Percentiles rank a stretch among this genome's conserved stretches.
Conservation (phyloP, 2,329 filamentous ascomycete genomes). For the Graphilbum sp. region DNA sequence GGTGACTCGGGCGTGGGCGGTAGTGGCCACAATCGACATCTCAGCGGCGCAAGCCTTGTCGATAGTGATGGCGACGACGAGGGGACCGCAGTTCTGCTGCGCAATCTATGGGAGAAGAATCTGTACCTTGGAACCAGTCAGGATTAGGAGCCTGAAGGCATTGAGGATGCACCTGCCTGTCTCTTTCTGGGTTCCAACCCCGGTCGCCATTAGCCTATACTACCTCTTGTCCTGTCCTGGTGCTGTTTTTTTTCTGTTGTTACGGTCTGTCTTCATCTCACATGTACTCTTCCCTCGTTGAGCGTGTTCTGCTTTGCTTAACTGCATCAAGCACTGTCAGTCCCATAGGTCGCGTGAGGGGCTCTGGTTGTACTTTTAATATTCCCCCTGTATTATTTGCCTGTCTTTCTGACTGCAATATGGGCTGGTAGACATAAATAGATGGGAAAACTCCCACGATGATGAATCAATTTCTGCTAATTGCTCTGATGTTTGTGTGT, state of each 20-base stretch:
- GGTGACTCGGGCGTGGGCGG: neutral
- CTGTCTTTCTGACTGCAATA: no score
- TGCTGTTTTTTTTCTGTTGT: neutral
- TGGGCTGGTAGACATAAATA: no score
- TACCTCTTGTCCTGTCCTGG: no score
- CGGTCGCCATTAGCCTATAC: no score
- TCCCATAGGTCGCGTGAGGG: neutral
- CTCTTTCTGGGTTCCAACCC: neutral
- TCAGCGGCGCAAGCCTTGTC: conserved; percentile 33
- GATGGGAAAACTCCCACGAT: no score
- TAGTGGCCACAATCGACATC: conserved; percentile 20
- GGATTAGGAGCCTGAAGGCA: conserved; percentile 18
- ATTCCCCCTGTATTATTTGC: no score
- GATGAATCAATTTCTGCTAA: no score
- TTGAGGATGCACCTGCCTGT: neutral
- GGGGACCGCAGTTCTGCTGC: conserved; percentile 30
- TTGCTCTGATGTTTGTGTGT: no score
- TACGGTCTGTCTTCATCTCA: neutral
- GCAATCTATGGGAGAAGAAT: conserved; percentile 46
- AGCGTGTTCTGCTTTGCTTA: neutral
- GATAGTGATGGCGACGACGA: conserved; percentile 27
- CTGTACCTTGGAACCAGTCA: conserved; percentile 40
- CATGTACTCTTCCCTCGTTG: no score
- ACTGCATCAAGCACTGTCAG: neutral
- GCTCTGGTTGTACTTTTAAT: neutral